Evolutionary conservation across 257 asterid species (phyloP), one percentile per base, ranked within the genome.

Genomic region (Ilex asprella): DNA sequence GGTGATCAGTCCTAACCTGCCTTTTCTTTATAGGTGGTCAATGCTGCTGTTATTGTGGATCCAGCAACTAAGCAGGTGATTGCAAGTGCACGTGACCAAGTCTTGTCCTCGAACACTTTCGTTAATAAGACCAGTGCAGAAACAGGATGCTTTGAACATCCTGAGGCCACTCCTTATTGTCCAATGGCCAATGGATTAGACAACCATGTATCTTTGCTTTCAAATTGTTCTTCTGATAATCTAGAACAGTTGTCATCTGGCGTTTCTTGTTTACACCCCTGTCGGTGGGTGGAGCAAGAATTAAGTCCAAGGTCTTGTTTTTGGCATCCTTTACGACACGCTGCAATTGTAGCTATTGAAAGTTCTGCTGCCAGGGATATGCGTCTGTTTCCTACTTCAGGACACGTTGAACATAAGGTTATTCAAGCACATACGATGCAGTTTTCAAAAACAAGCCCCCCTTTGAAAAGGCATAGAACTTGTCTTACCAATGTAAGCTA

Each of bases 31-130:
- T 78, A 89, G 90, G 81, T 78, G 74, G 87, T 87, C 54, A 92
- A 93, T 82, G 95, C 92, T 72, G 95, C 94, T 72, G 81, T 93
- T 64, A 87, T 93, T 52, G 97, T 93, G 72, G 92, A 93, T 73
- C 95, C 99, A 71, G 82, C 86, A 74, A 78, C 81, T 3, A 74
- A 78, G 58, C 78, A 82, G 60, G 78, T 87, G 55, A 84, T 89
- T 73, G 85, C 97, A 61, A 84, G 87, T 70, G 84, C 97, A 58
- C 55, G 81, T 50, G 99, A 93, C 61, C 77, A 84, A 50, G 89
- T 79, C 57, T 56, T 62, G 31, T 51, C 74, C 39, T 53, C 61
- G 3, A 60, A 60, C 59, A 65, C 70, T 72, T 75, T 52, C 56
- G 51, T 57, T 3, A 59, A 62, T 60, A 53, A 65, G 70, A 67